Conservation (phyloP, 2,329 filamentous ascomycete species). For the Huntiella abstrusa region DNA sequence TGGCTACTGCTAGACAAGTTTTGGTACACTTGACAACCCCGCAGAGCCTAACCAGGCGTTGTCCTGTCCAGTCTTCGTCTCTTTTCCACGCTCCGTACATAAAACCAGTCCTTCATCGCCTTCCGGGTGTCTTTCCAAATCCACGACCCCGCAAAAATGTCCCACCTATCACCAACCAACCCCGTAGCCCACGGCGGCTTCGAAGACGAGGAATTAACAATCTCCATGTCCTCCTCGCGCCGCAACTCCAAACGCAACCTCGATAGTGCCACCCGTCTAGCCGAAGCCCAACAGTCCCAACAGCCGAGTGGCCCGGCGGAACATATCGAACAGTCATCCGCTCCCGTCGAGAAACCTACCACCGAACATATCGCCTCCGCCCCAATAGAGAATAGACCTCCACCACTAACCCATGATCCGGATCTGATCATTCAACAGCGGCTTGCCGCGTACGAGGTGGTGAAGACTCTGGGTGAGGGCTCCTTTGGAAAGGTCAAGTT, state of each 20-base stretch:
- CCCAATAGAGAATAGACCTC: conserved; percentile 16
- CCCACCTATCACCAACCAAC: too few relatives aligned
- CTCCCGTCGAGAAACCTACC: not conserved
- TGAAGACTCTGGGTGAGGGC: conserved; percentile 83
- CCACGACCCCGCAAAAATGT: too few relatives aligned
- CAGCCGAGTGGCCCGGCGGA: not conserved
- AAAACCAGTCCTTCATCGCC: too few relatives aligned
- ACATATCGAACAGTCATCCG: not conserved
- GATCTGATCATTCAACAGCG: conserved; percentile 43
- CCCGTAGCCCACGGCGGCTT: conserved; percentile 24
- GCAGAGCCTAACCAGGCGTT: too few relatives aligned
- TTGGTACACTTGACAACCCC: too few relatives aligned
- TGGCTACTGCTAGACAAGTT: too few relatives aligned
- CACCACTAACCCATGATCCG: conserved; percentile 27
- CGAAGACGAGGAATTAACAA: conserved; percentile 69
- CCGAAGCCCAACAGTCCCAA: conserved; percentile 6
- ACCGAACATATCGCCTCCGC: conserved; percentile 15
- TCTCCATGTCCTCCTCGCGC: conserved; percentile 48
- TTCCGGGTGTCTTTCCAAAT: too few relatives aligned
- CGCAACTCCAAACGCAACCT: conserved; percentile 10
- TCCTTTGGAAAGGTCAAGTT: conserved; percentile 98
- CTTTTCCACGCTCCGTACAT: too few relatives aligned
- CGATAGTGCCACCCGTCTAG: conserved; percentile 5
- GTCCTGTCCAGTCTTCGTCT: too few relatives aligned
- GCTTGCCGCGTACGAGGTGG: conserved; percentile 77